Evolutionary conservation across 768 basidiomycete genomes (phyloP).

Genomic region (Leccinum broughii): DNA sequence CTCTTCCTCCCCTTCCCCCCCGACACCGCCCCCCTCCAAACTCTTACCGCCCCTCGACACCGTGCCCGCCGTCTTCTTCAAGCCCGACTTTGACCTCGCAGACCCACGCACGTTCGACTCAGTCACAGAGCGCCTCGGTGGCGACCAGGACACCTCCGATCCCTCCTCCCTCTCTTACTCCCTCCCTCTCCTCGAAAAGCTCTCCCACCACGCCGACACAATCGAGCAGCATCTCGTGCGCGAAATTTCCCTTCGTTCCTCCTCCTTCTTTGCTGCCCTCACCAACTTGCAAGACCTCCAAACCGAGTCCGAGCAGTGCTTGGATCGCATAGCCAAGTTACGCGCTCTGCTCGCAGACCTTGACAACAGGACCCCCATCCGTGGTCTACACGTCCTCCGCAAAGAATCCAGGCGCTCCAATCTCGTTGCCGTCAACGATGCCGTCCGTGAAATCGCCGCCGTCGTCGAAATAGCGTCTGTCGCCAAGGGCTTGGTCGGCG

Average conservation of each 20-base stretch:
- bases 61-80: slow-evolving; percentile 84
- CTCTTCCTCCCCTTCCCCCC: slow-evolving; percentile 20
- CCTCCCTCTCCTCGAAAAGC: slow-evolving; percentile 79
- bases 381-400: slow-evolving; percentile 74
- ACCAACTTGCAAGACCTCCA: slow-evolving; percentile 93
- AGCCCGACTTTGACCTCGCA: slow-evolving; percentile 73
- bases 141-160: slow-evolving; percentile 44
- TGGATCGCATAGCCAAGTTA: slow-evolving; percentile 71
- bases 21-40: slow-evolving; percentile 40
- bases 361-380: slow-evolving; percentile 73
- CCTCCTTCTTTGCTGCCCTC: slow-evolving; percentile 95
- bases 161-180: slow-evolving; percentile 65
- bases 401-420: slow-evolving; percentile 62
- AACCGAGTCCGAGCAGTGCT: slow-evolving; percentile 81
- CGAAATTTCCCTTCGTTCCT: slow-evolving; percentile 87
- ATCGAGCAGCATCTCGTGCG: slow-evolving; percentile 93
- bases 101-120: slow-evolving; percentile 74
- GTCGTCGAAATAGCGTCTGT: slow-evolving; percentile 79
- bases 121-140: slow-evolving; percentile 63
- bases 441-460: slow-evolving; percentile 61
- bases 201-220: slow-evolving; percentile 90
- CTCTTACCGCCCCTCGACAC: slow-evolving; percentile 67
- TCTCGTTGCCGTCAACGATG: slow-evolving; percentile 58
- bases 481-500: slow-evolving; percentile 70
- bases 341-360: slow-evolving; percentile 72